Evolutionary conservation across 441 rosid species (phyloP), one percentile per base, ranked within the genome.

Genomic region (Theobroma grandiflorum): DNA sequence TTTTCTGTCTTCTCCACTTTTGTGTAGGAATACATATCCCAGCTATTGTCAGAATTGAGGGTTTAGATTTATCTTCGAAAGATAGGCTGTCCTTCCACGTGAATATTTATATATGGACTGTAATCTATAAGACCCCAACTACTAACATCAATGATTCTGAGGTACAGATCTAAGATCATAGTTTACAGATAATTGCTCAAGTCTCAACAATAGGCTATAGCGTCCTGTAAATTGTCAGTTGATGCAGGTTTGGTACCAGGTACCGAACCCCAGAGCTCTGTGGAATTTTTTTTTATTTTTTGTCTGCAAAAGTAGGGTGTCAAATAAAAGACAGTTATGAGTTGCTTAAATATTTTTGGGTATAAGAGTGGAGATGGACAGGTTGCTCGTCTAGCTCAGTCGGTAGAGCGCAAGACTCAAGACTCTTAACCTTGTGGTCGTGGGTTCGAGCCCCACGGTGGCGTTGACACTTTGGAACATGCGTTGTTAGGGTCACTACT

Each of bases 1-100:
- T 86, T 82, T 83, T 74, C 52, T 75, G 35, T 37, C 58, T 35
- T 83, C 63, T 53, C 64, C 78, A 64, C 38, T 26, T 58, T 35
- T 66, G 79, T 79, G 52, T 82, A 65, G 87, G 79, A 72, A 75
- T 58, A 57, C 72, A 75, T 74, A 80, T 81, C 57, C 37, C 55
- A 15, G 78, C 69, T 53, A 68, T 26, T 67, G 50, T 50, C 80
- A 68, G 72, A 76, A 40, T 57, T 40, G 72, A 76, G 79, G 83
- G 81, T 63, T 26, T 38, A 38, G 79, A 55, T 72, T 75, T 59
- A 35, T 71, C 76, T 35, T 33, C 37, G 2, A 5, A 9, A 72
- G 16, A 2, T 4, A 16, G 37, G 2, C 38, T 14, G 11, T 45
- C 15, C 40, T 20, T 12, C 9, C 33, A 43, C 18, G 35, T 43